Percentiles rank a stretch among this genome's conserved stretches.
phyloP scores from a whole-genome alignment of 2,329 filamentous ascomycete species.

The Hypoxylon sp. region DNA sequence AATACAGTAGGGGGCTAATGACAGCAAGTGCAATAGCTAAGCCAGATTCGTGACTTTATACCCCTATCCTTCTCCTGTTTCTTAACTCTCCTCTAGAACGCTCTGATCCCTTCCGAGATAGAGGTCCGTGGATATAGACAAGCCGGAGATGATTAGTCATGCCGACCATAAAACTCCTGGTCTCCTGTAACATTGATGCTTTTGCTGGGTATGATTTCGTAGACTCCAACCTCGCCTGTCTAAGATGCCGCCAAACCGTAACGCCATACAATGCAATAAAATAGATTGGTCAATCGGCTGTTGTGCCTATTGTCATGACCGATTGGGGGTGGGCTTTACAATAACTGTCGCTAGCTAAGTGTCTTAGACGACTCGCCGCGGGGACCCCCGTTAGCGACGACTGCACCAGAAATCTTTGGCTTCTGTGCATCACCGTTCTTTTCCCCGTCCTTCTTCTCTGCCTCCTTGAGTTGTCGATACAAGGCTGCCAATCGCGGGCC shows the following conservation, averaged over 20 bases:
- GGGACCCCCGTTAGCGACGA: conserved; percentile 48
- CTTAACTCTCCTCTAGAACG: conserved; percentile 26
- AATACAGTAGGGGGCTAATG: neutral
- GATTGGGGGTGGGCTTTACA: conserved; percentile 12
- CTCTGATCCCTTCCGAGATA: conserved; percentile 25
- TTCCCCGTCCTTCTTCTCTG: conserved; percentile 43
- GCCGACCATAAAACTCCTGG: conserved; percentile 49
- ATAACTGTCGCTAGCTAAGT: conserved; percentile 40
- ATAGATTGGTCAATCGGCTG: conserved; percentile 28
- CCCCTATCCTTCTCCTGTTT: conserved; percentile 8
- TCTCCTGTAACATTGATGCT: conserved; percentile 54
- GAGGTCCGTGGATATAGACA: conserved; percentile 36
- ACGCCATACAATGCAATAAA: conserved; percentile 55
- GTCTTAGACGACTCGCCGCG: conserved; percentile 49
- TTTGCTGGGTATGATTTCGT: conserved; percentile 55
- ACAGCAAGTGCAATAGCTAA: conserved; percentile 14
- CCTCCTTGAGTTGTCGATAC: conserved; percentile 54
- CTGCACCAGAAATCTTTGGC: conserved; percentile 46
- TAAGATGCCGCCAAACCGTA: conserved; percentile 51
- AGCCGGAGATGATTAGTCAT: conserved; percentile 41
- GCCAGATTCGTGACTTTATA: conserved; percentile 22
- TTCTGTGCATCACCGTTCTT: conserved; percentile 49
- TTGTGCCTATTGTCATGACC: conserved; percentile 25
- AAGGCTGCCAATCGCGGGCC: conserved; percentile 53
- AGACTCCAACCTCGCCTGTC: conserved; percentile 49